phyloP scores from a whole-genome alignment of 441 rosid genomes.

The Adansonia rubrostipa region DNA sequence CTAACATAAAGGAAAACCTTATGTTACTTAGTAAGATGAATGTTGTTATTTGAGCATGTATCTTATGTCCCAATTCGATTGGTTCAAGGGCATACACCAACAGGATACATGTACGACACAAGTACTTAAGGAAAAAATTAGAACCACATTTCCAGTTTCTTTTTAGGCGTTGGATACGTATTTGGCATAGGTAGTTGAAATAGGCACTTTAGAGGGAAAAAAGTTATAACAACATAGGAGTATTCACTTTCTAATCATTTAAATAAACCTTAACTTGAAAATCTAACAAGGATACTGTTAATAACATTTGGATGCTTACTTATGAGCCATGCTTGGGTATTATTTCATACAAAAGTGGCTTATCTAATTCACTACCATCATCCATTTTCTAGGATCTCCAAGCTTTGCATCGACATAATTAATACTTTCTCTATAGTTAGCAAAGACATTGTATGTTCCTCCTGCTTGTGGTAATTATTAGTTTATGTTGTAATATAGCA shows the following conservation, averaged over 20 bases:
- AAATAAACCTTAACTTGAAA: not conserved
- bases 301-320: not conserved
- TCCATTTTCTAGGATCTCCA: not conserved
- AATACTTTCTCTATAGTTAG: not conserved
- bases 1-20: too few relatives aligned
- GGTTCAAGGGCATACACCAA: too few relatives aligned
- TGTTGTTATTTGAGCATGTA: too few relatives aligned
- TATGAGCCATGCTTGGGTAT: not conserved
- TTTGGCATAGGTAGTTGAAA: too few relatives aligned
- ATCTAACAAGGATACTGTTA: not conserved
- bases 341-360: not conserved
- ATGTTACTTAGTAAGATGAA: too few relatives aligned
- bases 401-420: not conserved
- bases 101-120: not conserved
- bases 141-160: not conserved
- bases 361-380: not conserved
- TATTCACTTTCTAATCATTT: not conserved
- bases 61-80: too few relatives aligned
- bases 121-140: not conserved
- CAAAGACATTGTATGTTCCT: not conserved
- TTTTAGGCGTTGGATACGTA: not conserved
- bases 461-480: too few relatives aligned
- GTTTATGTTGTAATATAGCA: not conserved
- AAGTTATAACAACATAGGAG: not conserved
- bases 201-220: too few relatives aligned